Base-by-base conservation (phyloP, 73 alveolate genomes). In the Stentor roeselii region DNA sequence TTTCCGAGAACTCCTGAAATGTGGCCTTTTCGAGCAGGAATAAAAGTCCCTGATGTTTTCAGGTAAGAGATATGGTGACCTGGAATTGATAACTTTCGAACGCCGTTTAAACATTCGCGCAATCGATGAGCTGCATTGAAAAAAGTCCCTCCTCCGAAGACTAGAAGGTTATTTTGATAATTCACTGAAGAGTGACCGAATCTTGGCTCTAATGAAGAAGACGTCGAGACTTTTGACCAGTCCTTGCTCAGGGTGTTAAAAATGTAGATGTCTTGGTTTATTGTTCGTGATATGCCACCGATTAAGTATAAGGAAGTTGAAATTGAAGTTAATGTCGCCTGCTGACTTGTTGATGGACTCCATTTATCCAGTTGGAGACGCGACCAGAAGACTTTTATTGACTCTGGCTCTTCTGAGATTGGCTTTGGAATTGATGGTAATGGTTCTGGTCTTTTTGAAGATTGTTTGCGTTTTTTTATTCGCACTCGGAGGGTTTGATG, bases 131-230 rank as follows among this genome's bases (percentile, higher is more conserved):
- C 39, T 37, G 36, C 21, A 76, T 15, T 27, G 60, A 27, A 50
- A 50, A 11, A n/a, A 30, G 74, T 76, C 39, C 39, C 84, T 76
- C 84, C 84, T 37, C 84, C 84, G 39, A 21, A 76, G 1, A 76
- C 84, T 0, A 76, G n/a, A 1, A 76, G 14, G 32, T 76, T 34
- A 1, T 35, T 76, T 76, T 38, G 27, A 41, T 14, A 2, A 1
- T 76, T 67, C n/a, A 76, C 67, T 6, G 84, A 78, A 27, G 82
- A 36, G 67, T 76, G 84, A 15, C 75, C 84, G 39, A 39, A 76
- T 39, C 84, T 67, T 1, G 80, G 80, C 27, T 67, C 80, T 14
- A 21, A 15, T 67, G 34, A 27, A 21, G 42, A 36, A 27, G n/a
- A 21, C 21, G 80, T 2, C 34, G 21, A 27, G 41, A 67, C 21